These are phyloP conservation scores for Petunia secreta DNA, from an alignment of 257 asterid genomes.

Conservation along the genomic window DNA sequence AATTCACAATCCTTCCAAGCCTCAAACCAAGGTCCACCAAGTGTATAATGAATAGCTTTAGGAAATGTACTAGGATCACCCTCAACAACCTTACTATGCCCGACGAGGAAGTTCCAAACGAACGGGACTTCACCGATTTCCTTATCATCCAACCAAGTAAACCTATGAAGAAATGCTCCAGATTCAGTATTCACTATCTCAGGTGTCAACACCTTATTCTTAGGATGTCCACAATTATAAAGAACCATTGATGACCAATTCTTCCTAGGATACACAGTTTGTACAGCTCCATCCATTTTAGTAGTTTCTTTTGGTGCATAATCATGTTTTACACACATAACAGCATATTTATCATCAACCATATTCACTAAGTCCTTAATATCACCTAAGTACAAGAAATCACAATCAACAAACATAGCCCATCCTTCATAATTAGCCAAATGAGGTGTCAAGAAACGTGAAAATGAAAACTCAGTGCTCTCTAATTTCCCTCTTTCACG, in stretches of 20 bases:
- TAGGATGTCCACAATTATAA: constrained; percentile 77
- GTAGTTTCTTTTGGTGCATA: constrained; percentile 85
- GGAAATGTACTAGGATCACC: constrained; percentile 61
- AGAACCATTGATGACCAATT: constrained; percentile 96
- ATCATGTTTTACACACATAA: constrained; percentile 90
- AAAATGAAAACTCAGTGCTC: constrained; percentile 86
- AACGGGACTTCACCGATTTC: constrained; percentile 87
- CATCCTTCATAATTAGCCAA: constrained; percentile 69
- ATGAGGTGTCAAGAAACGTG: constrained; percentile 76
- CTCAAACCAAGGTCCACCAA: constrained; percentile 96
- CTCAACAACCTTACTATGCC: constrained; percentile 72
- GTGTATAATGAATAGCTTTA: constrained; percentile 79
- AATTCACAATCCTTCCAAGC: constrained; percentile 91
- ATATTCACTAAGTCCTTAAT: constrained; percentile 60
- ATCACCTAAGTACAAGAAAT: constrained; percentile 73
- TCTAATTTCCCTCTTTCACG: constrained; percentile 80
- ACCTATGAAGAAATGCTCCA: constrained; percentile 86
- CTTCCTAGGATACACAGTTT: constrained; percentile 82
- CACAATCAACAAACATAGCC: constrained; percentile 95
- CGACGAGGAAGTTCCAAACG: constrained; percentile 86
- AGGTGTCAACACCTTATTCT: constrained; percentile 63
- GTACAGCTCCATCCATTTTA: constrained; percentile 91
- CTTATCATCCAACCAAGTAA: constrained; percentile 73
- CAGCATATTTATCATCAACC: constrained; percentile 68
- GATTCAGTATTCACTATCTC: constrained; percentile 77